Evolutionary conservation across 1,139 yeast species (phyloP), one percentile per base, ranked within the genome.

Genomic region (Taphrina betulina): DNA sequence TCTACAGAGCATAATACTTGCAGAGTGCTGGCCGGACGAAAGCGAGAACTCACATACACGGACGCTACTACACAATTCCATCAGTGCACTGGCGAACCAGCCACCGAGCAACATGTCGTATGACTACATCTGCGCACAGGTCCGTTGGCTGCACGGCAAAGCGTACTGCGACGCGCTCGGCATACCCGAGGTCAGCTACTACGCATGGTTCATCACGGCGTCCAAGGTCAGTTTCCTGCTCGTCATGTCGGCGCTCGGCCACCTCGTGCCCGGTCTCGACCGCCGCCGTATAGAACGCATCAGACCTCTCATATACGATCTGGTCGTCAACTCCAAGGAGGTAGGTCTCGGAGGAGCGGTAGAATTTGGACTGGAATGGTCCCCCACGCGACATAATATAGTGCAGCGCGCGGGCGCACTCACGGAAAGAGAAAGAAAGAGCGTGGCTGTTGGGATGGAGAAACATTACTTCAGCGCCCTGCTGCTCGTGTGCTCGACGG

Each of bases 41-140:
- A 28, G 19, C 37, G 43, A 41, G 22, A 14, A 52, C n/a, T 24
- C 43, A 5, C 50, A 33, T 20, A 42, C 50, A 19, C 17, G 42
- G 14, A 42, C 50, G 12, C 37, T 52, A 10, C 31, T 52, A 14
- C 50, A 52, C 29, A 52, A 52, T 36, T 28, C 34, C 37, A 43
- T 52, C 20, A 14, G 24, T 2, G 56, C 56, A 17, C 34, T 52
- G 20, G 50, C 50, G 31, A 36, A 52, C 31, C 46, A 37, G 16
- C 50, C 56, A 12, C 56, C 56, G 37, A 43, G 50, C 42, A 42
- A 26, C 7, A 42, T 35, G 43, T 41, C 50, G 5, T 42, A 42
- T 16, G 50, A 52, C 37, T 52, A 42, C 23, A 52, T 43, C 36
- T 42, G 40, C 16, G 56, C 56, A 17, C 56, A 52, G 43, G 50